A percentile compares a stretch with the other conserved stretches of the same genome.
Evolutionary conservation across 2,329 filamentous ascomycete genomes (phyloP).

Genomic region (Westerdykella sp.): DNA sequence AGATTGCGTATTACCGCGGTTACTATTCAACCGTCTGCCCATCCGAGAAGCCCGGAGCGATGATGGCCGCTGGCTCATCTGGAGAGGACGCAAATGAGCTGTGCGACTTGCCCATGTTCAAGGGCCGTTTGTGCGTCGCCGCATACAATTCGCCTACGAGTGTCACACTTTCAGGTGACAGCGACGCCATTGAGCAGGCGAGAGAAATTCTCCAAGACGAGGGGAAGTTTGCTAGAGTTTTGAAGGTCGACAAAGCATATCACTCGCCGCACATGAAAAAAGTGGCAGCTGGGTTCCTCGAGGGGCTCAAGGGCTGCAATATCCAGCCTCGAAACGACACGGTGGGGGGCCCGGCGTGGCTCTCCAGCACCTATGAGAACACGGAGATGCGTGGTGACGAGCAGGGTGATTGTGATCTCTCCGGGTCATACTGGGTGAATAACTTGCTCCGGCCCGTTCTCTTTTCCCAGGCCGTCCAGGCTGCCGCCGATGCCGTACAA

Average conservation of each 20-base stretch:
- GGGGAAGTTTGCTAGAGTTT: slow-evolving; percentile 6
- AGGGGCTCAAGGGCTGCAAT: background rate
- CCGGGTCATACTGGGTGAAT: too few species aligned
- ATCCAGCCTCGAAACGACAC: too few species aligned
- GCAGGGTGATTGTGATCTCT: too few species aligned
- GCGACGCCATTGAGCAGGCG: slow-evolving; percentile 6
- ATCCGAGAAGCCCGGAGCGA: slow-evolving; percentile 21
- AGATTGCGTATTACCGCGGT: slow-evolving; percentile 19
- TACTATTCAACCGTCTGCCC: slow-evolving; percentile 2
- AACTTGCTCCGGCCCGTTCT: slow-evolving; percentile 42
- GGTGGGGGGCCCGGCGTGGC: too few species aligned
- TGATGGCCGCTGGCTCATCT: slow-evolving; percentile 25
- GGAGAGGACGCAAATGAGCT: slow-evolving; percentile 6
- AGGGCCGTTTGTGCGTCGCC: slow-evolving; percentile 15
- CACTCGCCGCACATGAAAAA: slow-evolving; percentile 13
- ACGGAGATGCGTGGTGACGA: too few species aligned
- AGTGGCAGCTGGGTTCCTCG: slow-evolving; percentile 5
- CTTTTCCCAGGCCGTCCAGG: slow-evolving; percentile 39
- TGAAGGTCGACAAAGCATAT: slow-evolving; percentile 13
- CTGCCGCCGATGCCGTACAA: slow-evolving; percentile 1
- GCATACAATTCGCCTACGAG: slow-evolving; percentile 15
- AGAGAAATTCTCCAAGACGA: slow-evolving; percentile 3
- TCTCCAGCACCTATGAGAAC: too few species aligned
- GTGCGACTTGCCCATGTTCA: slow-evolving; percentile 2
- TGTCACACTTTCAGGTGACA: slow-evolving; percentile 14